These are phyloP conservation scores for Lobosporangium transversale DNA, from an alignment of 192 early-diverging fungal species.

Conservation along the genomic window DNA sequence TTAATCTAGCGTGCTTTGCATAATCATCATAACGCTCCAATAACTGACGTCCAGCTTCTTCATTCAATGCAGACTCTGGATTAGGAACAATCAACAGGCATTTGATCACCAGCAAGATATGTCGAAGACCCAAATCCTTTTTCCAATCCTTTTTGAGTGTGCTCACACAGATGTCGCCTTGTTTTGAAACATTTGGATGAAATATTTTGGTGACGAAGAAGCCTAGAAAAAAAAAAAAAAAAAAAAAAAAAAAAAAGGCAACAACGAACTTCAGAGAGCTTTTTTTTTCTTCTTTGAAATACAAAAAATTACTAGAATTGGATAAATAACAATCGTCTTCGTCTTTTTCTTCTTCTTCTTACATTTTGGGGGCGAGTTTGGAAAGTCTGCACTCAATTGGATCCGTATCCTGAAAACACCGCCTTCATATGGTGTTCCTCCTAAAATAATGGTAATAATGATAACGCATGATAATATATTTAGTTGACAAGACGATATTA, in stretches of 20 bases:
- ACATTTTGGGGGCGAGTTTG: constrained; percentile 86
- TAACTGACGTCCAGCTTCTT: constrained; percentile 91
- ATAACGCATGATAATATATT: neutral
- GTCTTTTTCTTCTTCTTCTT: too few relatives aligned
- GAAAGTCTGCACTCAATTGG: constrained; percentile 77
- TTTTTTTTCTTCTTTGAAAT: neutral
- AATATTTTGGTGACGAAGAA: constrained; percentile 94
- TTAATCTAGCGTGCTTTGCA: constrained; percentile 78
- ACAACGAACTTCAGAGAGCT: neutral
- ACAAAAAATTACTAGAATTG: neutral
- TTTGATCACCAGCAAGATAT: constrained; percentile 92
- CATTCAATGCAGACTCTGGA: constrained; percentile 95
- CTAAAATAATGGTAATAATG: constrained; percentile 23
- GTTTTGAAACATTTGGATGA: constrained; percentile 91
- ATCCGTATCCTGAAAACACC: constrained; percentile 83
- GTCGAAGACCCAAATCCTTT: constrained; percentile 79
- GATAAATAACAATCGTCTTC: neutral
- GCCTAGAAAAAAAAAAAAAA: constrained; percentile 54
- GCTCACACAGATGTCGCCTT: constrained; percentile 95
- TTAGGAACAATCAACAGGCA: constrained; percentile 95
- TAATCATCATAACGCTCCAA: constrained; percentile 90
- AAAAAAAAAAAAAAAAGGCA: constrained; percentile 7
- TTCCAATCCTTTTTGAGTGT: constrained; percentile 98
- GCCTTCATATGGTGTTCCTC: constrained; percentile 84
- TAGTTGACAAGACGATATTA: neutral